Evolutionary conservation across 164 flowering plant genomes (phyloP).

Genomic region (Umbellularia californica): DNA sequence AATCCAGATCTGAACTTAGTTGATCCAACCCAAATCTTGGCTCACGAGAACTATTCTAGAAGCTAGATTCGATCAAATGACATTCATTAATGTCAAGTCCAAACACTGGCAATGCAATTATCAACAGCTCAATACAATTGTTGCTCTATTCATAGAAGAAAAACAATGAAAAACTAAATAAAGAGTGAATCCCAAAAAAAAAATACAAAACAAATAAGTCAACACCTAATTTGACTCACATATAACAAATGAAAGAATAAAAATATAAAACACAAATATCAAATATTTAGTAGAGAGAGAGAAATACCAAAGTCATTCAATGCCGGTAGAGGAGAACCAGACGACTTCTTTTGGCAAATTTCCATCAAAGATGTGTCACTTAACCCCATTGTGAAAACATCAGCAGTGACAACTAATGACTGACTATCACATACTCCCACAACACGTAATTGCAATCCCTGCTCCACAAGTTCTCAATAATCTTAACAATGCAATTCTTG

Average conservation of each 20-base stretch:
- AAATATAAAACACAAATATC: no score
- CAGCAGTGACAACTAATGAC: slow-evolving; percentile 36
- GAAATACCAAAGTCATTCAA: slow-evolving; percentile 38
- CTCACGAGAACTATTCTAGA: no score
- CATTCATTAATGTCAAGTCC: no score
- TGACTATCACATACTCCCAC: slow-evolving; percentile 77
- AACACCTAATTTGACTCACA: not conserved
- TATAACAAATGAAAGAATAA: no score
- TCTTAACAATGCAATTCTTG: not conserved
- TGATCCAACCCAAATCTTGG: no score
- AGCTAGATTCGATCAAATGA: no score
- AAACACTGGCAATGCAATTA: not conserved
- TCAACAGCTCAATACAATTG: no score
- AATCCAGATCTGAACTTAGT: no score
- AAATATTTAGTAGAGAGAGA: not conserved
- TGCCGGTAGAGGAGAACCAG: slow-evolving; percentile 39
- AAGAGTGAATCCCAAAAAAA: not conserved
- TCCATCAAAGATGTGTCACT: slow-evolving; percentile 44
- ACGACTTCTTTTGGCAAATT: slow-evolving; percentile 49
- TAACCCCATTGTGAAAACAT: slow-evolving; percentile 38
- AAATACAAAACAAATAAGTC: not conserved
- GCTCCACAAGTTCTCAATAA: slow-evolving; percentile 12
- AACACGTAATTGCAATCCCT: slow-evolving; percentile 71
- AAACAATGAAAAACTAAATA: no score
- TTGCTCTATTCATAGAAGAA: no score